Evolutionary conservation across 345 rosid species (phyloP).

Genomic region (Pistacia atlantica): DNA sequence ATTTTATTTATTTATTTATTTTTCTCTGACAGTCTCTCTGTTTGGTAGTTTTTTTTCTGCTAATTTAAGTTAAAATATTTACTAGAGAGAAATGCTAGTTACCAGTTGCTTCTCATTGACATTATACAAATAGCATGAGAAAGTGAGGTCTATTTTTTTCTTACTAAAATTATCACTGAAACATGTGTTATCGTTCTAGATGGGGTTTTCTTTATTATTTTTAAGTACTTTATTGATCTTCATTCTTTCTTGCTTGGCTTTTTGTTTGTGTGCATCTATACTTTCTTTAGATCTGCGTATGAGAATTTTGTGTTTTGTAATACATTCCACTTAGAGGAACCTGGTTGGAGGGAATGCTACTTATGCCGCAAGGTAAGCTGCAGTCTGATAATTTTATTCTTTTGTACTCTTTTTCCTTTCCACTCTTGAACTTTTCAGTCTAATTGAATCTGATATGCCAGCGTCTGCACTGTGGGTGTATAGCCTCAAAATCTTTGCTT

Average conservation of each 20-base stretch:
- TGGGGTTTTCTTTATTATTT: conserved; percentile 2
- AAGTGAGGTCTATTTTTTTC: no score
- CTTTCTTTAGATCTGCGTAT: conserved; percentile 61
- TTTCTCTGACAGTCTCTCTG: not conserved
- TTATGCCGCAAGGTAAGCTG: conserved; percentile 60
- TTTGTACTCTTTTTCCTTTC: not conserved
- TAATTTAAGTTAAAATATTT: not conserved
- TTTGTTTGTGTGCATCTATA: not conserved
- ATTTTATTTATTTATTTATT: not conserved
- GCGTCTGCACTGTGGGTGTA: conserved; percentile 93
- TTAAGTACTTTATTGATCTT: conserved; percentile 7
- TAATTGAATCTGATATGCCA: conserved; percentile 35
- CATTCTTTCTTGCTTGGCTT: not conserved
- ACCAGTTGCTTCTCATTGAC: not conserved
- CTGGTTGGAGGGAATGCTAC: conserved; percentile 92
- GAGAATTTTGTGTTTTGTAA: conserved; percentile 67
- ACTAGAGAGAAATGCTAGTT: not conserved
- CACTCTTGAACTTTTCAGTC: conserved; percentile 7
- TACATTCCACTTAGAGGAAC: conserved; percentile 68
- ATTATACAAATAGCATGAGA: not conserved
- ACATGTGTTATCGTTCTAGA: not conserved
- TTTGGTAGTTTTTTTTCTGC: not conserved
- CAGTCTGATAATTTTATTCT: not conserved
- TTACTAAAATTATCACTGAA: not conserved
- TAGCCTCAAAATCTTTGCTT: conserved; percentile 57